These are phyloP conservation scores for Luffa acutangula DNA, from an alignment of 306 rosid genomes.

Conservation along the genomic window DNA sequence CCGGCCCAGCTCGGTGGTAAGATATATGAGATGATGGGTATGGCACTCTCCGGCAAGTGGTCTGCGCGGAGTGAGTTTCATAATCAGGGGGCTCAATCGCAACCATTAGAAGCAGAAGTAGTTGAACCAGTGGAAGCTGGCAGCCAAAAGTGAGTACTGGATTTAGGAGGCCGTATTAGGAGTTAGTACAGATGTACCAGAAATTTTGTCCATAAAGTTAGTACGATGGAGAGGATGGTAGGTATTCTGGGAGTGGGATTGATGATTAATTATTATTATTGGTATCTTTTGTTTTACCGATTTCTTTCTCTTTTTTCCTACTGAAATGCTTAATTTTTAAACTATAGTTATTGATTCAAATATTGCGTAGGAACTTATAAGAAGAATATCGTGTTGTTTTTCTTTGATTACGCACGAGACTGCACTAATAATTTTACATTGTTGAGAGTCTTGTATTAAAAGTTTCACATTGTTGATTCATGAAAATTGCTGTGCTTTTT, in stretches of 20 bases:
- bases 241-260: neutral
- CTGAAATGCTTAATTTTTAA: neutral
- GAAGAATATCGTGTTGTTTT: neutral
- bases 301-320: neutral
- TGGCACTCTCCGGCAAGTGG: constrained; percentile 75
- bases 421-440: neutral
- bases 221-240: neutral
- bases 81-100: constrained; percentile 18
- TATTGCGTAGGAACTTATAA: neutral
- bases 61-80: constrained; percentile 28
- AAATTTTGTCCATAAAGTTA: neutral
- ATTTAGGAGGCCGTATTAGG: neutral
- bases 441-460: neutral
- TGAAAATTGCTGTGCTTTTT: neutral
- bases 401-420: neutral
- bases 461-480: neutral
- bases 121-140: constrained; percentile 56
- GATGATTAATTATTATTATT: neutral
- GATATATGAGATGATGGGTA: constrained; percentile 91
- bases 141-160: constrained; percentile 38
- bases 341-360: neutral
- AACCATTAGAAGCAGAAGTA: constrained; percentile 12
- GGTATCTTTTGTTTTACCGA: neutral
- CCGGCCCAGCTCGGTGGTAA: constrained; percentile 94
- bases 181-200: neutral